These are phyloP conservation scores for Tylopilus felleus DNA, from an alignment of 768 basidiomycete species.

Conservation along the genomic window DNA sequence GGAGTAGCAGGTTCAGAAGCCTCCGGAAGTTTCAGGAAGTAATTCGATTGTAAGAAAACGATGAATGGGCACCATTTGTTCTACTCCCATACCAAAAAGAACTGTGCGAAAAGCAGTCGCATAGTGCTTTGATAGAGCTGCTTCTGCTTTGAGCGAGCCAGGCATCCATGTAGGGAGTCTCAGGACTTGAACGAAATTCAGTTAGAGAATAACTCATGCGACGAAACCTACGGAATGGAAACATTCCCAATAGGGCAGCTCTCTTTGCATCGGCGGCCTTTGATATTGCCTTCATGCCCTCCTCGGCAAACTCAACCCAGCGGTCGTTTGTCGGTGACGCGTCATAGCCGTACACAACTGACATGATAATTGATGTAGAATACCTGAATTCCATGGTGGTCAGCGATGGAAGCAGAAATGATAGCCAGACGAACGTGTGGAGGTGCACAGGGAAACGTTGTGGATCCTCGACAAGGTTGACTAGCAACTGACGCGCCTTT, in stretches of 20 bases:
- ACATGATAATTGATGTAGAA: constrained; percentile 26
- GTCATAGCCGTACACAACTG: constrained; percentile 28
- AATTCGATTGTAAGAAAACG: background rate
- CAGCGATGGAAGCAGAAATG: background rate
- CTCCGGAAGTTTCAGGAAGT: constrained; percentile 7
- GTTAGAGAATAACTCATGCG: background rate
- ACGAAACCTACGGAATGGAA: constrained; percentile 27
- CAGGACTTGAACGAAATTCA: constrained; percentile 15
- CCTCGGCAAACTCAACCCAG: constrained; percentile 18
- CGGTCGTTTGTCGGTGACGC: constrained; percentile 18
- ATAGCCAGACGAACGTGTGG: constrained; percentile 19
- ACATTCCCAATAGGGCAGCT: constrained; percentile 20
- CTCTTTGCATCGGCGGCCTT: constrained; percentile 18
- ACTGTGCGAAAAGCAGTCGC: constrained; percentile 16
- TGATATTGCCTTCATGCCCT: constrained; percentile 14
- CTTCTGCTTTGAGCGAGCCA: constrained; percentile 22
- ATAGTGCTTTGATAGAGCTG: constrained; percentile 10
- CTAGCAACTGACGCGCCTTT: constrained; percentile 32
- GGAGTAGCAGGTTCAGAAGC: constrained; percentile 11
- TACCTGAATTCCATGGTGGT: constrained; percentile 16
- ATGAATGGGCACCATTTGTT: constrained; percentile 17
- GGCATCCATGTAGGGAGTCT: constrained; percentile 27
- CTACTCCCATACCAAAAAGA: constrained; percentile 24
- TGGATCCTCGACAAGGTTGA: constrained; percentile 31
- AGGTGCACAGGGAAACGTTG: constrained; percentile 23